Conservation (phyloP, 768 basidiomycete genomes). For the Amanita polypyramis region DNA sequence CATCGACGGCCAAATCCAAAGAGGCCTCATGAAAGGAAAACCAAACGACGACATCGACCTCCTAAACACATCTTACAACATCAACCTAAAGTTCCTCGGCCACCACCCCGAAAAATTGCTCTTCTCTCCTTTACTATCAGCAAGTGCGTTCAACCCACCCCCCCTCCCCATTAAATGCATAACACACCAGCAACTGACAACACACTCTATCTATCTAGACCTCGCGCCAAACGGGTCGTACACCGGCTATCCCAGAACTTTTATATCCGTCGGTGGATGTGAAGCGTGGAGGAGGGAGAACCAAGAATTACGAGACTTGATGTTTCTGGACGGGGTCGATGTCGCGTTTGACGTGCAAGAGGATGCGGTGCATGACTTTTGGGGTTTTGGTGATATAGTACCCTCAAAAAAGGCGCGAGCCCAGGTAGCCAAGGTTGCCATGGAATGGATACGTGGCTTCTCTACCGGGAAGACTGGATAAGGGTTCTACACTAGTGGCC, state of each 20-base stretch:
- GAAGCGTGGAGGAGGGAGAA: conserved; percentile 13
- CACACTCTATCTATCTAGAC: too few relatives aligned
- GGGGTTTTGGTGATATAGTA: too few relatives aligned
- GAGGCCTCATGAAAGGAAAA: conserved; percentile 7
- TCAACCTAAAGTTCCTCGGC: conserved; percentile 13
- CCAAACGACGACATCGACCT: conserved; percentile 12
- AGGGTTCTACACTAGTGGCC: too few relatives aligned
- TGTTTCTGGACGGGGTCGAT: conserved; percentile 14
- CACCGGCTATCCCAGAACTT: conserved; percentile 12
- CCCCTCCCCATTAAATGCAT: neutral
- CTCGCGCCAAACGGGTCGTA: conserved; percentile 12
- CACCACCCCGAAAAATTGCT: conserved; percentile 12
- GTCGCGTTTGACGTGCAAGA: conserved; percentile 14
- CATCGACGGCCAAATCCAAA: conserved; percentile 13
- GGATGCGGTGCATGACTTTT: neutral
- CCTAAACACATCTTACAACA: conserved; percentile 11
- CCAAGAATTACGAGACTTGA: conserved; percentile 10
- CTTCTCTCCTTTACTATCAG: conserved; percentile 11
- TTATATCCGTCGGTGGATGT: too few relatives aligned
- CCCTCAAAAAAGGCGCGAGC: too few relatives aligned
- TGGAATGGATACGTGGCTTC: too few relatives aligned
- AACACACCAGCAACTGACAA: too few relatives aligned
- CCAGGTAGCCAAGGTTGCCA: too few relatives aligned
- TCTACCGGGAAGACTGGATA: too few relatives aligned
- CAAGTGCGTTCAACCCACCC: conserved; percentile 8